Evolutionary conservation across 2,329 filamentous ascomycete species (phyloP).

Genomic region (Apiospora aurea): DNA sequence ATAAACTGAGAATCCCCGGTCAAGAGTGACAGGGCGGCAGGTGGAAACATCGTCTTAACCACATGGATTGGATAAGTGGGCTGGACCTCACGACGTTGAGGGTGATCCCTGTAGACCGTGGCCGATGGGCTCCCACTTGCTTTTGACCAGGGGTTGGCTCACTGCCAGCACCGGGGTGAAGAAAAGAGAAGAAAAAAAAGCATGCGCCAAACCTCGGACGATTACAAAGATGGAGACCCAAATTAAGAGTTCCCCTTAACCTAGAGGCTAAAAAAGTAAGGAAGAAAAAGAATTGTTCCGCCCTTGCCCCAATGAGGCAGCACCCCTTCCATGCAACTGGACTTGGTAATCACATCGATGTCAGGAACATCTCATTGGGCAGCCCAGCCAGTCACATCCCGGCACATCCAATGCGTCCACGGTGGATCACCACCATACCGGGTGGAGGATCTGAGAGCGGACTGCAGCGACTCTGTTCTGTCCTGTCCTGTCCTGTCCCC

Average conservation of each 20-base stretch:
- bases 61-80: constrained; percentile 25
- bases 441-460: constrained; percentile 21
- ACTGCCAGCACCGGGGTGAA: constrained; percentile 20
- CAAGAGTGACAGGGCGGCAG: constrained; percentile 24
- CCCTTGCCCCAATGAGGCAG: constrained; percentile 8
- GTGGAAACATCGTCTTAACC: constrained; percentile 25
- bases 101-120: constrained; percentile 24
- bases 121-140: constrained; percentile 24
- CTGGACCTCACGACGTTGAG: constrained; percentile 16
- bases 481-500: not conserved
- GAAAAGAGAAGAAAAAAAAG: constrained; percentile 13
- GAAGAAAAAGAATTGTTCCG: not conserved
- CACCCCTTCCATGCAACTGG: constrained; percentile 22
- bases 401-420: constrained; percentile 5
- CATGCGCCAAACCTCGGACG: constrained; percentile 16
- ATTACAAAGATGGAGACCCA: constrained; percentile 19
- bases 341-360: constrained; percentile 22
- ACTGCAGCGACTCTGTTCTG: not conserved
- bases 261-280: not conserved
- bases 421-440: constrained; percentile 18
- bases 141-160: constrained; percentile 24
- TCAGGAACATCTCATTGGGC: constrained; percentile 10
- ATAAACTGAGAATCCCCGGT: constrained; percentile 22
- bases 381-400: constrained; percentile 17
- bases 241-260: constrained; percentile 19